Evolutionary conservation across 1,284 basidiomycete species (phyloP).

Genomic region (Cystobasidium pallidum): DNA sequence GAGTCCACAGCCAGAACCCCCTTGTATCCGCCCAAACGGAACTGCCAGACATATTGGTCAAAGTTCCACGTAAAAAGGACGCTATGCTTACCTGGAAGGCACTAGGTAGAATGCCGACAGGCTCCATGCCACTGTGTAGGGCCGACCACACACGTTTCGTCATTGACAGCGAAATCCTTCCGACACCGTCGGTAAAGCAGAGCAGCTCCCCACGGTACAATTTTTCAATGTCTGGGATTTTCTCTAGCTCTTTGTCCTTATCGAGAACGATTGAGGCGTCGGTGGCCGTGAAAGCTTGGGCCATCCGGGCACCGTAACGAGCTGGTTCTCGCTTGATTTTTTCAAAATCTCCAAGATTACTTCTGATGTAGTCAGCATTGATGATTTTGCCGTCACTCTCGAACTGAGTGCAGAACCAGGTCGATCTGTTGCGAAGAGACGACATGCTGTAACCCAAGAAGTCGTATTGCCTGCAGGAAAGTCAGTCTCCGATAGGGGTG

Average conservation of each 20-base stretch:
- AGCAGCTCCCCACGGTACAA: constrained; percentile 55
- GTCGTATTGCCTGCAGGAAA: constrained; percentile 56
- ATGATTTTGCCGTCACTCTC: constrained; percentile 60
- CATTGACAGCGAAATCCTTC: constrained; percentile 66
- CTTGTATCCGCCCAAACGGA: constrained; percentile 56
- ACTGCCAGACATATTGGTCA: constrained; percentile 43
- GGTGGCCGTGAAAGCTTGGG: constrained; percentile 79
- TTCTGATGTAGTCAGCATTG: constrained; percentile 65
- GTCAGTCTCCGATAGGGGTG: constrained; percentile 7
- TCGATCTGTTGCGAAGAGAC: constrained; percentile 63
- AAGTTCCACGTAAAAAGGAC: neutral
- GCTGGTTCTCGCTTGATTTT: constrained; percentile 66
- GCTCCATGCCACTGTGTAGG: constrained; percentile 53
- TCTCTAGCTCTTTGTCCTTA: constrained; percentile 56
- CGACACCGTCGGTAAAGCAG: constrained; percentile 71
- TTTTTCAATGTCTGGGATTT: constrained; percentile 41
- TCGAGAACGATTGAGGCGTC: constrained; percentile 61
- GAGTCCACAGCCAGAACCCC: constrained; percentile 66
- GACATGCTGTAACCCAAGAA: constrained; percentile 62
- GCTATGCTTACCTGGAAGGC: constrained; percentile 27
- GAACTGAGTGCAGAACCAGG: constrained; percentile 62
- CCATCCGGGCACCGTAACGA: constrained; percentile 75
- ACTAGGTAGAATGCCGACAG: constrained; percentile 26
- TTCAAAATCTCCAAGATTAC: constrained; percentile 67
- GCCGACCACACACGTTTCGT: constrained; percentile 63